Evolutionary conservation across 2,329 filamentous ascomycete genomes (phyloP), one percentile per base, ranked within the genome.

Genomic region (Fusarium cyanostomum): DNA sequence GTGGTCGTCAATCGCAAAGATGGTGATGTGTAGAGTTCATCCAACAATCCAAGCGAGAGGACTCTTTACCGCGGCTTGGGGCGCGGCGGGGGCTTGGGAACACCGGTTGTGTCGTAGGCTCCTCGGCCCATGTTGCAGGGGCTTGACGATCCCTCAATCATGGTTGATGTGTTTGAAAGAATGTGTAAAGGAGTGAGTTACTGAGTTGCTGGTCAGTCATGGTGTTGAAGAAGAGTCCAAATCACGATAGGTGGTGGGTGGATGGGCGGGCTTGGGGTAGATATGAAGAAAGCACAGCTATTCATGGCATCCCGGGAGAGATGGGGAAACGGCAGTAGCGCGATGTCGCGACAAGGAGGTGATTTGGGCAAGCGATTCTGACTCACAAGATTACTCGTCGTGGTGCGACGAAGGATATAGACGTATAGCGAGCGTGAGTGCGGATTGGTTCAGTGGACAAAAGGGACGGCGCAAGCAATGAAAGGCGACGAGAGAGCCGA

Each of bases 41-140:
- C 59, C 62, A 55, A 54, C 46, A 62, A 60, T 62, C 43, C 64
- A 53, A 58, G 57, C 46, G 64, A 59, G 39, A 57, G 51, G 48
- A 37, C 54, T 44, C 45, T 61, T 77, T 75, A 79, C 69, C 67
- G 74, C 52, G 76, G 77, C 71, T 78, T 76, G 48, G 78, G 78
- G 46, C 75, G 76, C 51, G 78, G 78, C 26, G 78, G 77, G 53
- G 81, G 81, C 74, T 83, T 83, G 56, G 77, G 74, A 21, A 82
- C 74, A 42, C 80, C 80, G 21, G 81, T 83, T 62, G 80, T 82
- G 66, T 84, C 82, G 69, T 84, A 84, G 64, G 80, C 81, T 56
- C 82, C 81, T 56, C 82, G 77, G 60, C 80, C 82, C 79, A 82
- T 82, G 72, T 83, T 81, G 74, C 66, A 72, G 45, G 72, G 70